These are phyloP conservation scores for Yarrowia keelungensis DNA, from an alignment of 805 yeast genomes.

Conservation along the genomic window DNA sequence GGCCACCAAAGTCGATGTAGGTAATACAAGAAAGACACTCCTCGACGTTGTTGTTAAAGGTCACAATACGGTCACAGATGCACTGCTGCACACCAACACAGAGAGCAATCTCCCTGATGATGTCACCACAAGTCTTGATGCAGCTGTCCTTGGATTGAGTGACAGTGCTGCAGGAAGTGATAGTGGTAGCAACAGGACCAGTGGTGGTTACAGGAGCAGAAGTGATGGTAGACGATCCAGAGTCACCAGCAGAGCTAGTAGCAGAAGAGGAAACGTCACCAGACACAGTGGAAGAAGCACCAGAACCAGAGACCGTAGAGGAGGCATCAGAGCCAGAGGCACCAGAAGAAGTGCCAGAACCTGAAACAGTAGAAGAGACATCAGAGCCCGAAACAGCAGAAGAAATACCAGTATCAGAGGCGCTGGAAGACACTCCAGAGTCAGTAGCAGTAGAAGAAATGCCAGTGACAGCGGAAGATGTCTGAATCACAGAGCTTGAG, in stretches of 20 bases:
- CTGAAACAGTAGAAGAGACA: neutral
- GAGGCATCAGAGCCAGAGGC: too few species aligned
- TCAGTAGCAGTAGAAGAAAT: neutral
- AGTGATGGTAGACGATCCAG: neutral
- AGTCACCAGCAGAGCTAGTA: neutral
- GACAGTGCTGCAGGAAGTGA: conserved; percentile 15
- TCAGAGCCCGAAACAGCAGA: neutral
- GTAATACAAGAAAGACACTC: conserved; percentile 16
- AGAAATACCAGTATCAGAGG: too few species aligned
- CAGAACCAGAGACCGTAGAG: neutral
- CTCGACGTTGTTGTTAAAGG: conserved; percentile 1
- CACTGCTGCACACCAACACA: conserved; percentile 22
- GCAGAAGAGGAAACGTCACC: neutral
- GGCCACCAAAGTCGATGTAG: conserved; percentile 7
- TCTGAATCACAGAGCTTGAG: conserved; percentile 1
- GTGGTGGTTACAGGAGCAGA: neutral
- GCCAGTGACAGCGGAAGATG: neutral
- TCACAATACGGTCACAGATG: conserved; percentile 6
- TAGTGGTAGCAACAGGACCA: neutral
- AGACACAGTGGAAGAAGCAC: neutral
- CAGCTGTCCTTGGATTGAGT: conserved; percentile 12
- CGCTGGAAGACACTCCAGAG: too few species aligned
- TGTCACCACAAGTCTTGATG: conserved; percentile 9
- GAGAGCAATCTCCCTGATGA: conserved; percentile 23
- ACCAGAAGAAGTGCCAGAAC: too few species aligned